Evolutionary conservation across 495 filamentous ascomycete species (phyloP), one percentile per base, ranked within the genome.

Genomic region (Amorphotheca resinae): DNA sequence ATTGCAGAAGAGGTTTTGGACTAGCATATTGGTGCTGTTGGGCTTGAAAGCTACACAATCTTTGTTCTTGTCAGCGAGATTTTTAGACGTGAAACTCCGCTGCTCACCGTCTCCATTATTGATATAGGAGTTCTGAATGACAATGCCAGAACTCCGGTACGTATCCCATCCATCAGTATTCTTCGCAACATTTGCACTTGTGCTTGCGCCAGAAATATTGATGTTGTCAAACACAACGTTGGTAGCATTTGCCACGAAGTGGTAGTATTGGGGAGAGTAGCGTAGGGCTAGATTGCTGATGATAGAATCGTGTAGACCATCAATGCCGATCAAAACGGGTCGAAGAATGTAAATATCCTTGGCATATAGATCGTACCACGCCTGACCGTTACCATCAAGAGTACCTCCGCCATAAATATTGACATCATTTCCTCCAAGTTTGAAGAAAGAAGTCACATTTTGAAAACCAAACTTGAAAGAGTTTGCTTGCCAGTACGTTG

Each of bases 11-110:
- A 86, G 55, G 44, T 79, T 79, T 56, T 84, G 77, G 14, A 84
- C 72, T 4, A 86, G 61, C 41, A 86, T 76, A 41, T 84, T 66
- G n/a, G 77, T 82, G 56, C 69, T 77, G 57, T 84, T 84, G 1
- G 80, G 80, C 57, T 86, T 84, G 68, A 84, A 83, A 9, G 76
- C 76, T n/a, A 84, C 79, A 46, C 79, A 84, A 53, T 84, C 71
- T 65, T 8, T 14, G 32, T 14, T 33, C 9, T 4, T 12, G 21
- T 44, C 14, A 44, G 22, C 14, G 9, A 1, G 9, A 45, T 28
- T 15, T 35, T 2, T 38, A 49, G 22, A 58, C 50, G 22, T 45
- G 39, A 15, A 4, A 20, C 0, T 28, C n/a, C 22, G 12, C 11
- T 21, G 32, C 58, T 44, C 59, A 68, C 69, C 76, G 49, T 86